These are phyloP conservation scores for Pyrenula aspistea DNA, from an alignment of 495 filamentous ascomycete genomes.

Conservation along the genomic window DNA sequence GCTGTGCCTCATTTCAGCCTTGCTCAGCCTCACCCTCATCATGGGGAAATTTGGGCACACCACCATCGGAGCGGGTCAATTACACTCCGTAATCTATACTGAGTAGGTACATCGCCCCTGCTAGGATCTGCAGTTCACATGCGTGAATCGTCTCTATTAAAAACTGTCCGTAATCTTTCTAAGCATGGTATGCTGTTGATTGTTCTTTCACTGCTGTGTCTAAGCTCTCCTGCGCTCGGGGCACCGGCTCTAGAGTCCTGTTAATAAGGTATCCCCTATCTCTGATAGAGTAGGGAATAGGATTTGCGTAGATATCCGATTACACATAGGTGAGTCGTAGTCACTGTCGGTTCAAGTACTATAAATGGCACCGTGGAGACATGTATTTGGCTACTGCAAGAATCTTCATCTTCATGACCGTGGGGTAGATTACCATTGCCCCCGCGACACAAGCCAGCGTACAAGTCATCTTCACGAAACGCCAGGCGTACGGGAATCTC, in stretches of 20 bases:
- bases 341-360: neutral
- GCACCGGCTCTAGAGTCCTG: neutral
- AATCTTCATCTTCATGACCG: neutral
- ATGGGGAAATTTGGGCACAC: neutral
- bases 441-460: neutral
- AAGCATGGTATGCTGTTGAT: neutral
- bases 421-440: neutral
- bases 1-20: neutral
- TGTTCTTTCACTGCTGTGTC: neutral
- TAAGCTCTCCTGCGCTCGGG: neutral
- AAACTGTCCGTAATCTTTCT: neutral
- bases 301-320: neutral
- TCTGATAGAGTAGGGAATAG: too few species aligned
- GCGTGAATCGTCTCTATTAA: neutral
- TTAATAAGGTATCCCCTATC: neutral
- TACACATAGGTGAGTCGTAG: neutral
- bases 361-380: neutral
- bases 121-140: neutral
- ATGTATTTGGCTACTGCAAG: neutral
- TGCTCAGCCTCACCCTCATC: neutral
- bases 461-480: neutral
- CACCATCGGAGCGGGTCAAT: neutral
- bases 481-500: neutral
- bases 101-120: neutral
- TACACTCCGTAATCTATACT: neutral